phyloP scores from a whole-genome alignment of 2,329 filamentous ascomycete species.

The Fusarium illudens region DNA sequence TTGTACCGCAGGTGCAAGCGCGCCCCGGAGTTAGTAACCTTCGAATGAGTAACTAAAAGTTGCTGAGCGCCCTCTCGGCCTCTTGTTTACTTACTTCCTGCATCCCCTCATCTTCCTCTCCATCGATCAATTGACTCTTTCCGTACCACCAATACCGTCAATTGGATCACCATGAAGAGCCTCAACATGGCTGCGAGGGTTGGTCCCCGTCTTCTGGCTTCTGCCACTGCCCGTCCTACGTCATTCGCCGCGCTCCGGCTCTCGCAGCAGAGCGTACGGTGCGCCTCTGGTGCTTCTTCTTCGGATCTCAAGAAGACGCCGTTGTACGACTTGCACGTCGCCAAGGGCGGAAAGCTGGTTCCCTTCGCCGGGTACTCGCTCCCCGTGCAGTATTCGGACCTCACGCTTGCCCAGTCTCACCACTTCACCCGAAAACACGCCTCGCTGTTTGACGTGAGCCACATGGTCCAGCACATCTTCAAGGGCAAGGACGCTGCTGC shows the following conservation, averaged over 20 bases:
- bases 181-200: conserved; percentile 45
- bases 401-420: conserved; percentile 85
- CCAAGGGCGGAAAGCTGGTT: conserved; percentile 89
- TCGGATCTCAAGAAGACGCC: conserved; percentile 68
- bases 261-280: conserved; percentile 38
- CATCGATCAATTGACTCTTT: conserved; percentile 29
- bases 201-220: conserved; percentile 41
- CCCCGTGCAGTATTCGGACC: conserved; percentile 86
- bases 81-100: conserved; percentile 15
- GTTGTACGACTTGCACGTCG: conserved; percentile 80
- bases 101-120: conserved; percentile 10
- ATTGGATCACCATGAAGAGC: conserved; percentile 45
- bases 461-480: conserved; percentile 94
- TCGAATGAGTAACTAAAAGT: conserved; percentile 14
- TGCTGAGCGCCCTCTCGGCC: conserved; percentile 15
- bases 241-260: conserved; percentile 30
- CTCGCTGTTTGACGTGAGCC: conserved; percentile 93
- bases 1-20: background rate
- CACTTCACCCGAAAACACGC: conserved; percentile 87
- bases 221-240: conserved; percentile 30
- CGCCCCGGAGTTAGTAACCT: conserved; percentile 16
- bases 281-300: conserved; percentile 41
- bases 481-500: conserved; percentile 79
- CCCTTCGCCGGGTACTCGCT: conserved; percentile 94
- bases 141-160: conserved; percentile 21